Percentiles rank a stretch among this genome's conserved stretches.
Evolutionary conservation across 306 rosid species (phyloP).

Genomic region (Hylodesmum podocarpum): DNA sequence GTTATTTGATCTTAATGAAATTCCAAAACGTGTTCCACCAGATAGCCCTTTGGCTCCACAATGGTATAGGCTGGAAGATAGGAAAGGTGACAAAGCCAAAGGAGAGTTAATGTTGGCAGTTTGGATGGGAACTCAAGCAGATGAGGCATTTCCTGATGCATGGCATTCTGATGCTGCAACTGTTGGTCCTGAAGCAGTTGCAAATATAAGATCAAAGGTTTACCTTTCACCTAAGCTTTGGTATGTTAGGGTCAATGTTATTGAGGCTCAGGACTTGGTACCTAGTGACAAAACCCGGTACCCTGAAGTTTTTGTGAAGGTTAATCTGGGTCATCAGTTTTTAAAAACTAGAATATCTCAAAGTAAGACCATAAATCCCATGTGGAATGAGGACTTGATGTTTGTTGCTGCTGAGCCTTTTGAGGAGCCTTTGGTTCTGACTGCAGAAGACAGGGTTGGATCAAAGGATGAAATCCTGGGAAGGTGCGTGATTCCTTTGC

Average conservation of each 20-base stretch:
- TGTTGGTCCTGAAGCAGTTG: conserved; percentile 58
- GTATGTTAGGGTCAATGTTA: conserved; percentile 85
- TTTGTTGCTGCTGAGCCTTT: conserved; percentile 81
- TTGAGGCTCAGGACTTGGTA: conserved; percentile 79
- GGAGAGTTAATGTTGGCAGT: conserved; percentile 88
- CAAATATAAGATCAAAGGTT: conserved; percentile 66
- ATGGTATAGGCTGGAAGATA: conserved; percentile 69
- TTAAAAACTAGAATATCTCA: conserved; percentile 61
- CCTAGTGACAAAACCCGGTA: conserved; percentile 62
- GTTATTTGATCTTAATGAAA: conserved; percentile 58
- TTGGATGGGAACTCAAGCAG: conserved; percentile 97
- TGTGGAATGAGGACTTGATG: conserved; percentile 88
- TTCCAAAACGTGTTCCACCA: conserved; percentile 19
- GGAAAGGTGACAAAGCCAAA: conserved; percentile 56
- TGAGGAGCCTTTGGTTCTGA: conserved; percentile 66
- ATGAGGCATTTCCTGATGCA: conserved; percentile 80
- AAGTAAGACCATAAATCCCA: conserved; percentile 58
- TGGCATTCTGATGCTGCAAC: conserved; percentile 89
- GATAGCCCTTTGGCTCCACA: conserved; percentile 92
- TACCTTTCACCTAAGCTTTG: conserved; percentile 83
- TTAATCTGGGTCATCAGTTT: conserved; percentile 51
- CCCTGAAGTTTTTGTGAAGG: conserved; percentile 77
- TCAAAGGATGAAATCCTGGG: conserved; percentile 66
- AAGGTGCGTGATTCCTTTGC: conserved; percentile 66
- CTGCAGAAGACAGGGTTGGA: conserved; percentile 68